Percentiles rank a stretch among this genome's conserved stretches.
Evolutionary conservation across 2,329 filamentous ascomycete genomes (phyloP).

Genomic region (Aspergillus brunneoviolaceus): DNA sequence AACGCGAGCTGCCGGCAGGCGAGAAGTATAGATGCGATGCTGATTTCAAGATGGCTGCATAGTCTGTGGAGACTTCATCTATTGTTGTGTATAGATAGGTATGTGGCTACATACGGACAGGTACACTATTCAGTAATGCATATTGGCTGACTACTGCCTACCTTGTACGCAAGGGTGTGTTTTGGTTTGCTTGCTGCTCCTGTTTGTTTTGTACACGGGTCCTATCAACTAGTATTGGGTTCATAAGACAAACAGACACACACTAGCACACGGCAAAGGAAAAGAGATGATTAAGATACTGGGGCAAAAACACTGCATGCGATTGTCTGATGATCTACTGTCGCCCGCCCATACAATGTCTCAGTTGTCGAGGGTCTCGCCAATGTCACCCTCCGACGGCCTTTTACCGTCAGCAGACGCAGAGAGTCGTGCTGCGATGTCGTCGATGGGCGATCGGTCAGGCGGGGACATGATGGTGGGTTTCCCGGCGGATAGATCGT

Average conservation of each 20-base stretch:
- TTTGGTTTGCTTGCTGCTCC: too few species aligned
- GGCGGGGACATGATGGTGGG: constrained; percentile 12
- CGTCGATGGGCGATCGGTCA: constrained; percentile 17
- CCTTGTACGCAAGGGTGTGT: too few species aligned
- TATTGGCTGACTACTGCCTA: too few species aligned
- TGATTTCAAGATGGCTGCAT: too few species aligned
- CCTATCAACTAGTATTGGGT: background rate
- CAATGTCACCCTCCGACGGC: constrained; percentile 23
- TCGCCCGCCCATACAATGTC: background rate
- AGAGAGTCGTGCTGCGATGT: constrained; percentile 23
- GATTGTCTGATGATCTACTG: background rate
- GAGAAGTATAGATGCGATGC: too few species aligned
- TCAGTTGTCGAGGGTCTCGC: background rate
- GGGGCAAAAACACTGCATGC: background rate
- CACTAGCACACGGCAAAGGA: too few species aligned
- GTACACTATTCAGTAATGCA: too few species aligned
- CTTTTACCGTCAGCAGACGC: constrained; percentile 30
- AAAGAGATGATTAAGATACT: background rate
- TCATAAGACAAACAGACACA: background rate
- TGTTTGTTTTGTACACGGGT: background rate
- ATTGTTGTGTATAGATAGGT: too few species aligned
- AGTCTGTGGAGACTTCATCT: too few species aligned
- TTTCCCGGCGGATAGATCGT: background rate
- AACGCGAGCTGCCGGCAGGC: too few species aligned
- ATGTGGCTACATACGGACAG: too few species aligned